Conservation (phyloP, 1,284 basidiomycete genomes). For the Microbotryum silenes-acaulis region DNA sequence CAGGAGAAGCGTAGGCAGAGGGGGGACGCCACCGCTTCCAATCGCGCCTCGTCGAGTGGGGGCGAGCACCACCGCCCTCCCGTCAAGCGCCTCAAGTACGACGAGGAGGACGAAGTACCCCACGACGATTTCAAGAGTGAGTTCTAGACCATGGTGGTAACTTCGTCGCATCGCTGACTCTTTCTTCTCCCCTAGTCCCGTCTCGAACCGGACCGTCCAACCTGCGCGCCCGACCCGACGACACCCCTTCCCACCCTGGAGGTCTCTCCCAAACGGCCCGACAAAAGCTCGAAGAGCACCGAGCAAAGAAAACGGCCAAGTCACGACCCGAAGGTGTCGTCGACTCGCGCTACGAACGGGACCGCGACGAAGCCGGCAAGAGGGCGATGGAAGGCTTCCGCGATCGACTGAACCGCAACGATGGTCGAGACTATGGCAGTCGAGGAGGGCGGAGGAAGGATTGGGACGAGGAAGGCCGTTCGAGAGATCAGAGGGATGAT, state of each 20-base stretch:
- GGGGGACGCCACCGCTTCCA: slow-evolving; percentile 6
- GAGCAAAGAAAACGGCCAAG: slow-evolving; percentile 39
- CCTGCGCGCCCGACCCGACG: slow-evolving; percentile 65
- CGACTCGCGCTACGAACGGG: slow-evolving; percentile 27
- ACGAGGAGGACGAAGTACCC: slow-evolving; percentile 47
- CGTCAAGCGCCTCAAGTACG: slow-evolving; percentile 59
- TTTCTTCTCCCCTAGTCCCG: slow-evolving; percentile 13
- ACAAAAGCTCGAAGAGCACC: slow-evolving; percentile 64
- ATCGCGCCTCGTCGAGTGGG: slow-evolving; percentile 14
- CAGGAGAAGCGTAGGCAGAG: slow-evolving; percentile 64
- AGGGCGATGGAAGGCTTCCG: slow-evolving; percentile 34
- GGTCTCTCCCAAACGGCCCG: slow-evolving; percentile 71
- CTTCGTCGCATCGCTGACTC: background rate
- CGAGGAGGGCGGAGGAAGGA: slow-evolving; percentile 7
- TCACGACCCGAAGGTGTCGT: slow-evolving; percentile 11
- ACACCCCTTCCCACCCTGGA: slow-evolving; percentile 87
- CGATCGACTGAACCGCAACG: slow-evolving; percentile 34
- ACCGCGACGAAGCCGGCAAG: slow-evolving; percentile 17
- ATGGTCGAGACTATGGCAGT: slow-evolving; percentile 8
- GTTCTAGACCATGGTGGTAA: slow-evolving; percentile 18
- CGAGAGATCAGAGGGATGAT: slow-evolving; percentile 13
- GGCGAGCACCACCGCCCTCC: slow-evolving; percentile 44
- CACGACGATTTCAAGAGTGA: slow-evolving; percentile 71
- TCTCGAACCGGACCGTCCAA: slow-evolving; percentile 39
- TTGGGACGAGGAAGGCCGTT: slow-evolving; percentile 7